Percentiles rank a stretch among this genome's conserved stretches.
These are phyloP conservation scores for Canavalia ensiformis DNA, from an alignment of 306 rosid genomes.

Conservation along the genomic window DNA sequence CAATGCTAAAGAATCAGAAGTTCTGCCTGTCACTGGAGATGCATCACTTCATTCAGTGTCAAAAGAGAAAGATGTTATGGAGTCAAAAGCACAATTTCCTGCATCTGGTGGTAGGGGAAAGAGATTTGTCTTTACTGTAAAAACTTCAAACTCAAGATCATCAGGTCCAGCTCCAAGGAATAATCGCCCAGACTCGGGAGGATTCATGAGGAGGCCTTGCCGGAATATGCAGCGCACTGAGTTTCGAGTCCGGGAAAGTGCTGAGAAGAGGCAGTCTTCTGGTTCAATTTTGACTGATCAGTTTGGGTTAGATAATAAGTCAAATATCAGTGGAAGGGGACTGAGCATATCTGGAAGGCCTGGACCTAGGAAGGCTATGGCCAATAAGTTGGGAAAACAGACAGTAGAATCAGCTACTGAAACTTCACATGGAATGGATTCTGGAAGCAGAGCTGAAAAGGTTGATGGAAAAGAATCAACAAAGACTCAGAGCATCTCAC, in stretches of 20 bases:
- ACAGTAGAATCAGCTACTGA: constrained; percentile 54
- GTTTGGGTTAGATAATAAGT: constrained; percentile 58
- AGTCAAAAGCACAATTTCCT: constrained; percentile 60
- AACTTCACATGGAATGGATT: constrained; percentile 57
- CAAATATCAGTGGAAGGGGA: constrained; percentile 62
- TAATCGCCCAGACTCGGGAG: constrained; percentile 60
- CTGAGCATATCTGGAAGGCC: constrained; percentile 58
- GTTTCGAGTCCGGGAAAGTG: constrained; percentile 82
- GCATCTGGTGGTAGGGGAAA: constrained; percentile 77
- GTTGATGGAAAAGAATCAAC: constrained; percentile 65
- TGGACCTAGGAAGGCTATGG: constrained; percentile 63
- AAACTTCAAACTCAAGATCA: constrained; percentile 70
- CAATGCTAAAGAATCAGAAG: constrained; percentile 61
- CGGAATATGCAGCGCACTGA: constrained; percentile 77
- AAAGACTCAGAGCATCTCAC: constrained; percentile 60
- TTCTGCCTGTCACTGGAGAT: constrained; percentile 54
- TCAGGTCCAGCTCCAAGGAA: constrained; percentile 63
- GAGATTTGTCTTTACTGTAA: constrained; percentile 67
- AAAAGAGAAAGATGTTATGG: constrained; percentile 61
- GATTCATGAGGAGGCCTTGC: constrained; percentile 74
- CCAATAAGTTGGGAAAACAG: constrained; percentile 64
- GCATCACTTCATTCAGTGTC: constrained; percentile 54
- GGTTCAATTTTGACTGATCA: constrained; percentile 59
- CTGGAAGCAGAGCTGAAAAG: constrained; percentile 64
- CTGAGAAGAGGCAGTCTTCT: constrained; percentile 66